Percentiles rank a stretch among this genome's conserved stretches.
Evolutionary conservation across 176 grass and related monocot genomes (phyloP).

Genomic region (Melocanna baccifera): DNA sequence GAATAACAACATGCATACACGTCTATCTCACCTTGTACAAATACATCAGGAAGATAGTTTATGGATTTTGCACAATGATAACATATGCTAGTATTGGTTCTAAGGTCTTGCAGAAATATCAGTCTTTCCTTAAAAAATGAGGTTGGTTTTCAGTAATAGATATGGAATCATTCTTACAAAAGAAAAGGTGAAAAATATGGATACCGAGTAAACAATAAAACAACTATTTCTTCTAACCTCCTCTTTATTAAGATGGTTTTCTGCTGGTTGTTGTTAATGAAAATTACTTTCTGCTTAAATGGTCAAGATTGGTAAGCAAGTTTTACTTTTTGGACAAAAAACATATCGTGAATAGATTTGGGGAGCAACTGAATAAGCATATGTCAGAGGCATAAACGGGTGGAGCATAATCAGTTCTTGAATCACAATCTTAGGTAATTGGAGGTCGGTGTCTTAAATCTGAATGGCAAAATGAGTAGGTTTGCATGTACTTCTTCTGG

Average conservation of each 20-base stretch:
- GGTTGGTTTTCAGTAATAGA: neutral
- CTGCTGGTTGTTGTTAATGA: neutral
- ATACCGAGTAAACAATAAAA: neutral
- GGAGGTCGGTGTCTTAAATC: neutral
- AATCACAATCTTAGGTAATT: neutral
- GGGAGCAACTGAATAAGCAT: neutral
- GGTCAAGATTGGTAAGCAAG: neutral
- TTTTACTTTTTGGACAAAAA: no score
- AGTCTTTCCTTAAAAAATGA: neutral
- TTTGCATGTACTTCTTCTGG: neutral
- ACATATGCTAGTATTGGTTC: neutral
- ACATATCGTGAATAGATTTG: neutral
- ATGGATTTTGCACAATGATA: neutral
- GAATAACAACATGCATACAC: neutral
- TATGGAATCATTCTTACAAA: neutral
- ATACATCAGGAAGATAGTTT: neutral
- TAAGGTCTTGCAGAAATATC: neutral
- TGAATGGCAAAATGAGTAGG: neutral
- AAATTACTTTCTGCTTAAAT: neutral
- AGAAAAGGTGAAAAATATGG: neutral
- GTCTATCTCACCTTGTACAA: neutral
- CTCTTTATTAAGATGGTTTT: neutral
- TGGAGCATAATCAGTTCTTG: neutral
- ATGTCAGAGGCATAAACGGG: neutral
- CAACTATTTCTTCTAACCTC: neutral